Evolutionary conservation across 331 rosid species (phyloP).

Genomic region (Rosa hybrid): DNA sequence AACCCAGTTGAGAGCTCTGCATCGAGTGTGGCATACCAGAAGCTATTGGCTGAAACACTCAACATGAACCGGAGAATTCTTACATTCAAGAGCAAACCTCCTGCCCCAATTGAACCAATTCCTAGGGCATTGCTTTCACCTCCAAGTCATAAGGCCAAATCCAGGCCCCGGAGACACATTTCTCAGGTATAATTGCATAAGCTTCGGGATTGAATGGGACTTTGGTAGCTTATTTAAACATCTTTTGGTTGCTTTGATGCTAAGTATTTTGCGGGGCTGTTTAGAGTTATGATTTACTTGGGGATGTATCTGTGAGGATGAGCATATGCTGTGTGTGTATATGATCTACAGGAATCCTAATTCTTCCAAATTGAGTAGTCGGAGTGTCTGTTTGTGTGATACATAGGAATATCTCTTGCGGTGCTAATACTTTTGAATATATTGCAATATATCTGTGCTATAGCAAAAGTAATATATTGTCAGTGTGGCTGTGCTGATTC

Average conservation of each 20-base stretch:
- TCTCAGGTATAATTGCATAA: slow-evolving; percentile 47
- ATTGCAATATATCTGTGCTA: background rate
- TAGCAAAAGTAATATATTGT: background rate
- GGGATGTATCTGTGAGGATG: background rate
- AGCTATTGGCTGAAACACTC: slow-evolving; percentile 44
- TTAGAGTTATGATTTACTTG: background rate
- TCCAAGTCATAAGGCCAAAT: slow-evolving; percentile 24
- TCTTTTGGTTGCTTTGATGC: background rate
- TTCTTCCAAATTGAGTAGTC: background rate
- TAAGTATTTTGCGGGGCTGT: background rate
- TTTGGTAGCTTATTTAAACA: background rate
- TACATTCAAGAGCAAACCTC: slow-evolving; percentile 68
- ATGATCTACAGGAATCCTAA: background rate
- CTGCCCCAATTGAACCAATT: slow-evolving; percentile 39
- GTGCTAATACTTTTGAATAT: background rate
- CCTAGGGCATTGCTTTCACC: slow-evolving; percentile 43
- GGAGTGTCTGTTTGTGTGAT: background rate
- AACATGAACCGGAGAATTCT: slow-evolving; percentile 63
- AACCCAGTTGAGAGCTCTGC: slow-evolving; percentile 43
- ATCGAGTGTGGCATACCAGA: slow-evolving; percentile 47
- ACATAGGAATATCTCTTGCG: background rate
- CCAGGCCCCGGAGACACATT: slow-evolving; percentile 44
- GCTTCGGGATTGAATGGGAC: background rate
- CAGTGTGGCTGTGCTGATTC: background rate
- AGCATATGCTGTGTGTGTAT: background rate